These are phyloP conservation scores for Rhizopus arrhizus DNA, from an alignment of 371 early-diverging fungal species.

Conservation along the genomic window DNA sequence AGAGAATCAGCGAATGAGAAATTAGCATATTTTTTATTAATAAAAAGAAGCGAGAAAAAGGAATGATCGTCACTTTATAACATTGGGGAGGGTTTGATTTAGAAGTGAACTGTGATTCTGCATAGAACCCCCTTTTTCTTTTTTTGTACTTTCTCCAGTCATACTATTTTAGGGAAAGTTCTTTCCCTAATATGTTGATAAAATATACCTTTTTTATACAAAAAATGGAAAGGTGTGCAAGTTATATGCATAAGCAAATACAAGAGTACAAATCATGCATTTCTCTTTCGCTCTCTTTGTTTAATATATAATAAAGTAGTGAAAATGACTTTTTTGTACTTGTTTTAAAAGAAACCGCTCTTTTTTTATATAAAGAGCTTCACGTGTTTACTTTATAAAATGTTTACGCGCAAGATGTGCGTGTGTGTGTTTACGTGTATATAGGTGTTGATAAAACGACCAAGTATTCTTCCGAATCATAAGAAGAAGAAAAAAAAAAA, in stretches of 20 bases:
- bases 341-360: no score
- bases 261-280: no score
- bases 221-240: no score
- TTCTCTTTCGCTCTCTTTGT: no score
- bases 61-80: not conserved
- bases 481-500: not conserved
- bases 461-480: not conserved
- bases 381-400: not conserved
- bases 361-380: no score
- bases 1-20: not conserved
- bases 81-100: conserved; percentile 13
- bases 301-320: no score
- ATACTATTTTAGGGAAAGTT: not conserved
- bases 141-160: not conserved
- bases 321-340: no score
- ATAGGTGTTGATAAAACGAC: not conserved
- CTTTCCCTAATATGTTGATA: no score
- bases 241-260: no score
- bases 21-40: not conserved
- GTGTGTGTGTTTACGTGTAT: not conserved
- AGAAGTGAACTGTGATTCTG: conserved; percentile 12
- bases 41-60: not conserved
- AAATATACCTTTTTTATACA: no score
- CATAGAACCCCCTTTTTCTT: not conserved
- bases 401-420: not conserved